These are phyloP conservation scores for Apiotrichum porosum DNA, from an alignment of 1,284 basidiomycete genomes.

Conservation along the genomic window DNA sequence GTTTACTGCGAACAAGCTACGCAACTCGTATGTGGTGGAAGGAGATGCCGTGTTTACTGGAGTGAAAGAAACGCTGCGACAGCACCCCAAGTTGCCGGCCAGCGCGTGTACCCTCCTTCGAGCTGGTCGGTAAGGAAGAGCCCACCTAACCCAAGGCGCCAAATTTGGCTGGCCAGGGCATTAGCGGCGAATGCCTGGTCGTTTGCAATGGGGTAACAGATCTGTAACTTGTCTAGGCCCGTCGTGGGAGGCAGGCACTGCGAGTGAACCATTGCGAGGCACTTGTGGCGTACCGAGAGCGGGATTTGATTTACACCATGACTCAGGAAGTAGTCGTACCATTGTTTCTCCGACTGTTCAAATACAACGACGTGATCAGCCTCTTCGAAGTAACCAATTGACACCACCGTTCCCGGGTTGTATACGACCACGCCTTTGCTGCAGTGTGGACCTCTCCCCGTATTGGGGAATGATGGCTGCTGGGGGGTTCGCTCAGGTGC, in stretches of 20 bases:
- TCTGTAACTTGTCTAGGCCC: too few species aligned
- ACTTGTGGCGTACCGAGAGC: neutral
- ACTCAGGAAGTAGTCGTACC: conserved; percentile 1
- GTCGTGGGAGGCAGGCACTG: too few species aligned
- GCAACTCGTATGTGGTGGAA: too few species aligned
- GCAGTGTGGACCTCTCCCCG: too few species aligned
- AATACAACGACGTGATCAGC: conserved; percentile 7
- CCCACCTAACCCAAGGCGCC: conserved; percentile 3
- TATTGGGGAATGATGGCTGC: too few species aligned
- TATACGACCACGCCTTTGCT: neutral
- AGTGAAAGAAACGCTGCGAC: neutral
- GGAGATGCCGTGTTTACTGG: too few species aligned
- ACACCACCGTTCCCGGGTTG: conserved; percentile 9
- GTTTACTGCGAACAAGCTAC: too few species aligned
- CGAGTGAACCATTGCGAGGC: conserved; percentile 8
- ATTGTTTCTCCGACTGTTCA: conserved; percentile 4
- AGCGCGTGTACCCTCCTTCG: conserved; percentile 4
- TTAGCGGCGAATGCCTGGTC: neutral
- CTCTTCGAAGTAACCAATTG: conserved; percentile 1
- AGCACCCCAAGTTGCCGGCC: conserved; percentile 1
- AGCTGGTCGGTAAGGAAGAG: conserved; percentile 6
- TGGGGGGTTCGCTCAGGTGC: too few species aligned
- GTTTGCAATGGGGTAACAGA: too few species aligned
- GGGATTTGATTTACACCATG: conserved; percentile 6
- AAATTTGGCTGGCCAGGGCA: neutral